Base-by-base conservation (phyloP, 108 stramenopile genomes). In the Bacterosira constricta region DNA sequence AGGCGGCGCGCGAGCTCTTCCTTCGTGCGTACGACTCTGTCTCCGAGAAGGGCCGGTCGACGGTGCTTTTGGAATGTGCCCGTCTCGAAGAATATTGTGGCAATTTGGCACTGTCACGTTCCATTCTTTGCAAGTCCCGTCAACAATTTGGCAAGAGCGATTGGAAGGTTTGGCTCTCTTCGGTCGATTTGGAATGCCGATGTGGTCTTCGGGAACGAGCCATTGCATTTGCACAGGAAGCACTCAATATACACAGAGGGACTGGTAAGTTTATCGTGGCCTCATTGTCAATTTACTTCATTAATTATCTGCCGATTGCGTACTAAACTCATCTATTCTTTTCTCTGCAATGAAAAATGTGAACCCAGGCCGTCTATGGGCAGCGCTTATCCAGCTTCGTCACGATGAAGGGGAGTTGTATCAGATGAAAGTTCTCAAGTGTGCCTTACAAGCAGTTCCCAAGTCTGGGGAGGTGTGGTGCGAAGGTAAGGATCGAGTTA, bases 401-500 rank as follows among this genome's bases (percentile, higher is more conserved):
- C 86, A 95, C 61, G 84, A 79, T 66, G 89, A 82, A 42, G 93
- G 90, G 53, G 97, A 92, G 75, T 57, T 77, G 51, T 80, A 81
- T 39, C 96, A 96, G 73, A 77, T 85, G 36, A 58, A 77, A 6
- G 79, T 89, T 2, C 75, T 98, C 31, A 86, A 85, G 59, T 76
- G 67, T 52, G 97, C 98, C 7, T 71, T 98, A 49, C 86, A 88
- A 69, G 92, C 93, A 36, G 97, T 97, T 20, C 98, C 97, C 13
- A 99, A 99, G 75, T 95, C 94, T 49, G 97, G 98, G 11, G 98
- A 99, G 65, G 98, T 99, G 2, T 98, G 98, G 98, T 97, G 97
- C 68, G 98, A 99, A 81, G 96, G 92, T 18, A 27, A 61, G 85
- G 80, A 31, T 30, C 27, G n/a, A n/a, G n/a, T n/a, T n/a, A n/a